These are phyloP conservation scores for Fusarium sp. DNA, from an alignment of 2,329 filamentous ascomycete genomes.

Conservation along the genomic window DNA sequence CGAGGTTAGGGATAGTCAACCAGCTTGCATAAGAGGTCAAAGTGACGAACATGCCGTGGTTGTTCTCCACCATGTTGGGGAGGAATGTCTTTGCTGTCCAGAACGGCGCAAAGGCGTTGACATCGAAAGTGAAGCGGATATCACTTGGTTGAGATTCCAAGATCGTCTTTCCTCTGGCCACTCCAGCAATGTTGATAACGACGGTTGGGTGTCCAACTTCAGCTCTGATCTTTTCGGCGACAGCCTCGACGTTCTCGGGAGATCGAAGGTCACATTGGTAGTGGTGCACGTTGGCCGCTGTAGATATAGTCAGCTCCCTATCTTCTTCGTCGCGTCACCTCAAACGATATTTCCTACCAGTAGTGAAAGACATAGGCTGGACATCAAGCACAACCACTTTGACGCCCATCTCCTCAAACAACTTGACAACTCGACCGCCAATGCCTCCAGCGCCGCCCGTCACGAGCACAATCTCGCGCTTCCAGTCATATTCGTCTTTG, in stretches of 20 bases:
- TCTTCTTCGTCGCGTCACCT: background rate
- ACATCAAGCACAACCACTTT: constrained; percentile 80
- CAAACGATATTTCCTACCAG: constrained; percentile 51
- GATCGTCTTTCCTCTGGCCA: constrained; percentile 70
- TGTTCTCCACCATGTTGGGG: constrained; percentile 68
- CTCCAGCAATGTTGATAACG: constrained; percentile 78
- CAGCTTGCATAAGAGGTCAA: constrained; percentile 74
- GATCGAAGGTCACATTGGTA: constrained; percentile 78
- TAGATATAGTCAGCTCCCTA: constrained; percentile 16
- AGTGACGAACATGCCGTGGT: constrained; percentile 80
- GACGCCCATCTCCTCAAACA: constrained; percentile 72
- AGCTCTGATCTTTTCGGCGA: constrained; percentile 64
- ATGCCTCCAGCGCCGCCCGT: constrained; percentile 82
- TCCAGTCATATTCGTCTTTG: constrained; percentile 68
- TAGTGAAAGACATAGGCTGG: constrained; percentile 66
- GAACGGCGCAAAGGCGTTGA: constrained; percentile 76
- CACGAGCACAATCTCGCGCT: constrained; percentile 75
- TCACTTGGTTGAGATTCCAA: constrained; percentile 67
- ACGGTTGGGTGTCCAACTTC: constrained; percentile 73
- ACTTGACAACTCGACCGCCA: constrained; percentile 71
- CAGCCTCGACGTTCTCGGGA: constrained; percentile 61
- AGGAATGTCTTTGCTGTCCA: constrained; percentile 75
- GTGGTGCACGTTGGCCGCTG: constrained; percentile 68
- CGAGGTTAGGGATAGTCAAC: constrained; percentile 69
- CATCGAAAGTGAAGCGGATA: constrained; percentile 74